Conservation (phyloP, 179 eudicot genomes). For the Spergularia azorica region DNA sequence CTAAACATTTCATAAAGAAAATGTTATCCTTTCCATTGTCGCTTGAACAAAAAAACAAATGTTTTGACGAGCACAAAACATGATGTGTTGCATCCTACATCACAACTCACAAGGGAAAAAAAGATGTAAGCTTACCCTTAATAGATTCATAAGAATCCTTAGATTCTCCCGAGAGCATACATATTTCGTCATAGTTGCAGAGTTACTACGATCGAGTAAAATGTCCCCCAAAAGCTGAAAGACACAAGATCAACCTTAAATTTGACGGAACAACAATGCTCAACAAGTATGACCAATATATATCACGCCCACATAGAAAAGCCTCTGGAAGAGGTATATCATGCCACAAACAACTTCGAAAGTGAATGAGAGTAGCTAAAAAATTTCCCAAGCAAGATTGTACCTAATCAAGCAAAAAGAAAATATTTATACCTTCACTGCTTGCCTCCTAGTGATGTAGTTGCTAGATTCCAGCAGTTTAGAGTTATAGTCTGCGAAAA, state of each 20-base stretch:
- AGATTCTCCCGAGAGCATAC: slow-evolving; percentile 88
- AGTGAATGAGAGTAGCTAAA: background rate
- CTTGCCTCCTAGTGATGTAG: slow-evolving; percentile 95
- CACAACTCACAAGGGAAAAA: background rate
- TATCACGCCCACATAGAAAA: background rate
- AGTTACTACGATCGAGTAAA: slow-evolving; percentile 88
- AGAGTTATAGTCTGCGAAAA: slow-evolving; percentile 87
- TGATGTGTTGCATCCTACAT: background rate
- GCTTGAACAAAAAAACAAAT: background rate
- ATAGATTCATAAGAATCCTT: slow-evolving; percentile 96
- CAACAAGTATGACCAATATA: background rate
- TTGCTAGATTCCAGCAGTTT: slow-evolving; percentile 91
- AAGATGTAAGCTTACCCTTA: slow-evolving; percentile 51
- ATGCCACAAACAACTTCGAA: background rate
- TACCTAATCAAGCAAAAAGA: background rate
- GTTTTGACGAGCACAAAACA: background rate
- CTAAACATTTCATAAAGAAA: slow-evolving; percentile 31
- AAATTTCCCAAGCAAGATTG: background rate
- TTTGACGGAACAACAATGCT: background rate
- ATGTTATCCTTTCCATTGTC: background rate
- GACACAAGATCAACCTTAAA: slow-evolving; percentile 15
- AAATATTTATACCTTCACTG: slow-evolving; percentile 62
- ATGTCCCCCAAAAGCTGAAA: slow-evolving; percentile 87
- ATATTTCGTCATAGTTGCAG: slow-evolving; percentile 88
- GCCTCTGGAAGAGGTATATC: no score